Base-by-base conservation (phyloP, 495 filamentous ascomycete species). In the Tuber umbilicatum region DNA sequence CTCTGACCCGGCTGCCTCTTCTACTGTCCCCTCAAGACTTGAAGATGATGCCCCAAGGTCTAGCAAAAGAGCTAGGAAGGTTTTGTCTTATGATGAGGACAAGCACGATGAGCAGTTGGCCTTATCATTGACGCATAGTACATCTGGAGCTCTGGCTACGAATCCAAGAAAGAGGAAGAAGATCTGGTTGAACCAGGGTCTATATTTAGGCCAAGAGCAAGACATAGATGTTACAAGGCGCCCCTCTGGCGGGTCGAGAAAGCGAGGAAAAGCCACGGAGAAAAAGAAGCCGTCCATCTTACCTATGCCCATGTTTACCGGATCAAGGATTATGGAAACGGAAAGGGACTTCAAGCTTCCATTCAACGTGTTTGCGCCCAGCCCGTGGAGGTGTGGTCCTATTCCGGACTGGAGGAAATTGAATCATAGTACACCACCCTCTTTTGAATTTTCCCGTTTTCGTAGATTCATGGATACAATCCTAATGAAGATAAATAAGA, bases 381-480 rank as follows among this genome's bases (percentile, higher is more conserved):
- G 94, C 31, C 91, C 91, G 23, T 89, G 89, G 14, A 82, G 80
- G 72, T 91, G 93, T 72, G 93, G 97, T 81, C 92, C 93, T 23
- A 97, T 94, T 82, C 93, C 94, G 0, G 89, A 94, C 76, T 99
- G 94, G 91, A 89, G 89, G 69, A 95, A 92, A 82, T 90, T 92
- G 50, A 93, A 93, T 73, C 94, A 91, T 81, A 99, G 94, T 97
- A 87, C 82, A 88, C 72, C 68, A 70, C 45, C 67, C 73, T 75
- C 72, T 67, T 70, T 73, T 39, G 69, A 42, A 50, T 60, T 55
- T 75, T 75, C 40, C 45, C 43, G 45, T 70, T 37, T 74, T 67
- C 39, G 4, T 68, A 19, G 47, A 72, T 70, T 39, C 70, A 16
- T 35, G 38, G 60, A n/a, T 4, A n/a, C n/a, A 19, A 73, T 47